phyloP scores from a whole-genome alignment of 768 basidiomycete species.

The Collybiopsis luxurians region DNA sequence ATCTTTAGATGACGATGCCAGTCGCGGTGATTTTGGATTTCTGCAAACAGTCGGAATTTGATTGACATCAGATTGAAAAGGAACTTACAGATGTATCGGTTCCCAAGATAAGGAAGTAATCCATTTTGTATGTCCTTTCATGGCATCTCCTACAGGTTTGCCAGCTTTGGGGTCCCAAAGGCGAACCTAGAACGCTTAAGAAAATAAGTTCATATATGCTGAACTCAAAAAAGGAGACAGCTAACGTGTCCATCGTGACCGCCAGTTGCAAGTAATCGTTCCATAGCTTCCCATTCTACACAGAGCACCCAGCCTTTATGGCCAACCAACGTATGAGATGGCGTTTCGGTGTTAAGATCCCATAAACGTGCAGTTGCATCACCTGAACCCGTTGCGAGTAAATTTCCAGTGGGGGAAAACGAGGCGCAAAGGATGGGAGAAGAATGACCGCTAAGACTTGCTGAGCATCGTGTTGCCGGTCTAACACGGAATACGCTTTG shows the following conservation, averaged over 20 bases:
- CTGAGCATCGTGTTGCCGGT: constrained; percentile 91
- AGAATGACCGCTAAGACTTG: constrained; percentile 87
- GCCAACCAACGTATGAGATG: constrained; percentile 81
- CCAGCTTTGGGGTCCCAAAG: constrained; percentile 95
- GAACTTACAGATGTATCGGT: constrained; percentile 82
- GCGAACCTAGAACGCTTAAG: constrained; percentile 46
- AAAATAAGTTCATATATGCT: neutral
- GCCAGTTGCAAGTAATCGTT: constrained; percentile 87
- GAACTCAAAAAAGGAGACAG: constrained; percentile 6
- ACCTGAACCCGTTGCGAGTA: constrained; percentile 93
- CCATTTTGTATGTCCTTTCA: constrained; percentile 96
- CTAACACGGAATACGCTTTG: constrained; percentile 95
- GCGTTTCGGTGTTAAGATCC: constrained; percentile 92
- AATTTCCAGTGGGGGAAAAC: constrained; percentile 90
- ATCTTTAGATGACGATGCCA: constrained; percentile 96
- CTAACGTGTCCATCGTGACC: constrained; percentile 90
- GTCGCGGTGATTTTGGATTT: constrained; percentile 73
- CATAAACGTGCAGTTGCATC: constrained; percentile 92
- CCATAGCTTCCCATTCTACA: constrained; percentile 95
- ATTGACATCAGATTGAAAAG: neutral
- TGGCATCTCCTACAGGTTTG: constrained; percentile 80
- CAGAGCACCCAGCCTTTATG: constrained; percentile 97
- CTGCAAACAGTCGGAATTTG: constrained; percentile 33
- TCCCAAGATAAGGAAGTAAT: constrained; percentile 95
- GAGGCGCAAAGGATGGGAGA: constrained; percentile 94